These are phyloP conservation scores for Nigrograna mackinnonii DNA, from an alignment of 2,329 filamentous ascomycete genomes.

Conservation along the genomic window DNA sequence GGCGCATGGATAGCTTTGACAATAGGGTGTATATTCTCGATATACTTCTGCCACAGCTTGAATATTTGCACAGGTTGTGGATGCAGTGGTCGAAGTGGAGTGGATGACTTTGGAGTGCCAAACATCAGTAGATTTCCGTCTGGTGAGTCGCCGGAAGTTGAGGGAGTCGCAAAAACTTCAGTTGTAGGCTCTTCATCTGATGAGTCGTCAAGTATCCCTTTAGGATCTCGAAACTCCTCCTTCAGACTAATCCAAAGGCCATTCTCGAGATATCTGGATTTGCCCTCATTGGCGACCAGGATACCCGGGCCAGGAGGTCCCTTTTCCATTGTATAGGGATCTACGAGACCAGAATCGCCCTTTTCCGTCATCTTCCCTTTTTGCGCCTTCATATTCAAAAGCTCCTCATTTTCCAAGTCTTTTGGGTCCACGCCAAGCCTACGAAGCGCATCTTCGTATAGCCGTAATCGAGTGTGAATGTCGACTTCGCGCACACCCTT, in stretches of 20 bases:
- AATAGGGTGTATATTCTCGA: slow-evolving; percentile 75
- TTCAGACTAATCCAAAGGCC: slow-evolving; percentile 34
- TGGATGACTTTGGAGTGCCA: slow-evolving; percentile 11
- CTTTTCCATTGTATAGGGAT: slow-evolving; percentile 4
- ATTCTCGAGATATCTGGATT: slow-evolving; percentile 35
- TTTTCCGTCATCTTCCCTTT: background rate
- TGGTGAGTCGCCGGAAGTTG: slow-evolving; percentile 6
- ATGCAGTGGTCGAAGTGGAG: slow-evolving; percentile 48
- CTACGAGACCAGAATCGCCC: background rate
- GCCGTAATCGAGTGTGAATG: slow-evolving; percentile 20
- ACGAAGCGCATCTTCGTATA: slow-evolving; percentile 34
- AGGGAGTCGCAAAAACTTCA: background rate
- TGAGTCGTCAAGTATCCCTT: slow-evolving; percentile 31
- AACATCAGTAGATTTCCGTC: slow-evolving; percentile 24
- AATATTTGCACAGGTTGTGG: slow-evolving; percentile 69
- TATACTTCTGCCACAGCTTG: slow-evolving; percentile 73
- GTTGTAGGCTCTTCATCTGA: slow-evolving; percentile 26
- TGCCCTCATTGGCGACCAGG: slow-evolving; percentile 28
- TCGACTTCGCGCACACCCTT: slow-evolving; percentile 28
- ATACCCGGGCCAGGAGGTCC: slow-evolving; percentile 13
- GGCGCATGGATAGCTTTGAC: slow-evolving; percentile 75
- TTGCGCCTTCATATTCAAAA: slow-evolving; percentile 1
- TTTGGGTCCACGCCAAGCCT: slow-evolving; percentile 31
- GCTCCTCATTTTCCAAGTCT: slow-evolving; percentile 18
- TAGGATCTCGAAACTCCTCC: slow-evolving; percentile 30